Evolutionary conservation across 352 stramenopile genomes (phyloP).

Genomic region (Phytophthora sansomeana): DNA sequence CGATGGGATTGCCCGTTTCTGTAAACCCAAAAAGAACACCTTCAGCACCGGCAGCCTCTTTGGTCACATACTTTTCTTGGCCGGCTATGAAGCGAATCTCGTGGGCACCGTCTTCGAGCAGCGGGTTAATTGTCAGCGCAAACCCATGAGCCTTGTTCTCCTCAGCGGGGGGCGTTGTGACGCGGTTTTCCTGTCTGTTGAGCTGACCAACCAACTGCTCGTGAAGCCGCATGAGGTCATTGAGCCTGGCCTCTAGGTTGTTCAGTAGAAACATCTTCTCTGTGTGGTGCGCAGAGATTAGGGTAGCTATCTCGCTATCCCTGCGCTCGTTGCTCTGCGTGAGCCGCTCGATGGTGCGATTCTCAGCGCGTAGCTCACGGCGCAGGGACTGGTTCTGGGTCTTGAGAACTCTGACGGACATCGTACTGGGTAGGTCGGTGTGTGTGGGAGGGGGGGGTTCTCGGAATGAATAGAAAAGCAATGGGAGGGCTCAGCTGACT

Average conservation of each 20-base stretch:
- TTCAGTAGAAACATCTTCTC: slow-evolving; percentile 13
- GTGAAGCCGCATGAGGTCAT: slow-evolving; percentile 7
- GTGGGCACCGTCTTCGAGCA: neutral
- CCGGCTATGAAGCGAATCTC: slow-evolving; percentile 16
- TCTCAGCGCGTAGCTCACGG: slow-evolving; percentile 4
- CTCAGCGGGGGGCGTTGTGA: slow-evolving; percentile 7
- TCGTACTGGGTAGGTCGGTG: too few relatives aligned
- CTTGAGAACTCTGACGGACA: slow-evolving; percentile 8
- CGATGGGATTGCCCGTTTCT: slow-evolving; percentile 12
- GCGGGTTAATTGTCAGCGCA: slow-evolving; percentile 7
- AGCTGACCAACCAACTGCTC: neutral
- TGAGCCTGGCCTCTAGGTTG: slow-evolving; percentile 4
- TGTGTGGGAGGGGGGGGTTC: neutral
- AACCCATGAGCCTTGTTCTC: slow-evolving; percentile 12
- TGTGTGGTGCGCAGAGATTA: slow-evolving; percentile 7
- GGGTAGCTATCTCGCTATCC: slow-evolving; percentile 1
- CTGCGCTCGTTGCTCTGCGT: slow-evolving; percentile 12
- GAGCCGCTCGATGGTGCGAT: slow-evolving; percentile 6
- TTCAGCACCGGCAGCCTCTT: neutral
- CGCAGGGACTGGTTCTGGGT: slow-evolving; percentile 7
- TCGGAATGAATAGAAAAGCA: too few relatives aligned
- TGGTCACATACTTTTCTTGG: slow-evolving; percentile 6
- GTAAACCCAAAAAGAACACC: slow-evolving; percentile 4
- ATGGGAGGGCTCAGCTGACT: slow-evolving; percentile 8
- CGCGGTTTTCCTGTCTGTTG: slow-evolving; percentile 11